phyloP scores from a whole-genome alignment of 768 basidiomycete species.

The Tylopilus subfusipes region DNA sequence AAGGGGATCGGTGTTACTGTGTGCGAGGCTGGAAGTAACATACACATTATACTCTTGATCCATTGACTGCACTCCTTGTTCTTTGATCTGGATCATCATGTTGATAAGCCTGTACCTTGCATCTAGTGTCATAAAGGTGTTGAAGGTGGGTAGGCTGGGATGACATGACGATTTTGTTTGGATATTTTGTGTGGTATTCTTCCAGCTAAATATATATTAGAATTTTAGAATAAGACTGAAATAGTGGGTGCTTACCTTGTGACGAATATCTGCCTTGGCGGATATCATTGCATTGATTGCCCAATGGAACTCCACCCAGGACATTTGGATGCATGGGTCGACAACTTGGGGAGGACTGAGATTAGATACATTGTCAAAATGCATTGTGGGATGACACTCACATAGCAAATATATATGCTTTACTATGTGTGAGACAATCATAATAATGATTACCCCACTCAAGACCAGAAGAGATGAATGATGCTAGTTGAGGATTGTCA shows the following conservation, averaged over 20 bases:
- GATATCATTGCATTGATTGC: background rate
- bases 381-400: background rate
- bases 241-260: background rate
- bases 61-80: background rate
- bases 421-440: background rate
- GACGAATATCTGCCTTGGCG: background rate
- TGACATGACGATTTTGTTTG: background rate
- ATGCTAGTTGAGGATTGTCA: background rate
- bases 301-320: background rate
- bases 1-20: background rate
- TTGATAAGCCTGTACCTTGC: background rate
- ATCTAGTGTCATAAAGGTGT: background rate
- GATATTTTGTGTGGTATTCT: background rate
- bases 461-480: background rate
- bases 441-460: background rate
- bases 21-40: background rate
- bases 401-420: conserved; percentile 1
- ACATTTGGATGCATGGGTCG: background rate
- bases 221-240: background rate
- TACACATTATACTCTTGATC: conserved; percentile 7
- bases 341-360: background rate
- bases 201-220: background rate
- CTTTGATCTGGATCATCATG: background rate
- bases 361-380: too few relatives aligned
- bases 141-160: background rate